Percentiles rank a stretch among this genome's conserved stretches.
phyloP scores from a whole-genome alignment of 768 basidiomycete genomes.

The Russula brevipes region DNA sequence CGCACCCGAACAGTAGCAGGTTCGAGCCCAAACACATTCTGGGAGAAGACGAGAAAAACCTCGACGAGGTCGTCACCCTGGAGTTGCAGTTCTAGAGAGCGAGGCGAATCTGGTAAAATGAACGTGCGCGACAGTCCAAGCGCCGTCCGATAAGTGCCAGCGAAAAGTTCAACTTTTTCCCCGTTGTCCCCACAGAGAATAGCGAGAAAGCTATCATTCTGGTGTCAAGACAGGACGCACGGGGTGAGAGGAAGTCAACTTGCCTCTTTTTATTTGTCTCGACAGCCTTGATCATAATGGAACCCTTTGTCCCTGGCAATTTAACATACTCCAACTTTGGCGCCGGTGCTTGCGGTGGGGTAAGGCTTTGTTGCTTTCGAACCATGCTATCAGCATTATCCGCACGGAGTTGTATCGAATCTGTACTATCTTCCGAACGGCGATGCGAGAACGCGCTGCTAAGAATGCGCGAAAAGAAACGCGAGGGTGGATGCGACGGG shows the following conservation, averaged over 20 bases:
- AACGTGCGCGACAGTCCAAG: slow-evolving; percentile 89
- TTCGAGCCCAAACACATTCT: slow-evolving; percentile 89
- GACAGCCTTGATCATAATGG: slow-evolving; percentile 77
- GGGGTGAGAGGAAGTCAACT: slow-evolving; percentile 1
- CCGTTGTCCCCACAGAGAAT: slow-evolving; percentile 90
- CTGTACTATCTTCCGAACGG: slow-evolving; percentile 52
- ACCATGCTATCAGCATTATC: slow-evolving; percentile 40
- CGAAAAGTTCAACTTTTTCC: slow-evolving; percentile 91
- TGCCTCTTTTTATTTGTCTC: slow-evolving; percentile 89
- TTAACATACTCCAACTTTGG: slow-evolving; percentile 91
- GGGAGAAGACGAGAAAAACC: slow-evolving; percentile 84
- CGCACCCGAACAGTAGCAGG: slow-evolving; percentile 92
- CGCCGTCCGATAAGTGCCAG: slow-evolving; percentile 85
- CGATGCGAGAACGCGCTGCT: slow-evolving; percentile 57
- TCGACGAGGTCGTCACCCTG: slow-evolving; percentile 93
- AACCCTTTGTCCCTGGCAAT: slow-evolving; percentile 84
- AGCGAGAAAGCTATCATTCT: slow-evolving; percentile 66
- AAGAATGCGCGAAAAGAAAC: slow-evolving; percentile 69
- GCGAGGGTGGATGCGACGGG: slow-evolving; percentile 41
- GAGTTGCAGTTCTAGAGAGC: slow-evolving; percentile 79
- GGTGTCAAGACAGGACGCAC: neutral
- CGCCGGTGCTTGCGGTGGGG: slow-evolving; percentile 53
- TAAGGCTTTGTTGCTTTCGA: slow-evolving; percentile 32
- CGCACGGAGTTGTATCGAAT: slow-evolving; percentile 32
- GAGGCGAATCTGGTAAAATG: slow-evolving; percentile 85